Conservation (phyloP, 1,284 basidiomycete genomes). For the Irpex rosettiformis region DNA sequence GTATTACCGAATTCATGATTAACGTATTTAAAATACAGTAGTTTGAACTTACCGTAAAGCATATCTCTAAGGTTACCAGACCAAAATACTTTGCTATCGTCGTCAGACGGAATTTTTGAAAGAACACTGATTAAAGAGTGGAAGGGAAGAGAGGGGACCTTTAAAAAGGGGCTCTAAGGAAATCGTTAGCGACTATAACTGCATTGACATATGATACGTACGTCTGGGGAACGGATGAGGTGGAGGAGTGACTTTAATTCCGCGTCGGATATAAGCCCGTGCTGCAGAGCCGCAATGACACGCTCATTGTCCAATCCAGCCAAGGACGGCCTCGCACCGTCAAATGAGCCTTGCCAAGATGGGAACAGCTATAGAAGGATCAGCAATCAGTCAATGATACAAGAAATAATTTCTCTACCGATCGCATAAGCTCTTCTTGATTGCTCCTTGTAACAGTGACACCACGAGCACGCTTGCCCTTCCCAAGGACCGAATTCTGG, state of each 20-base stretch:
- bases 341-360: slow-evolving; percentile 73
- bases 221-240: slow-evolving; percentile 72
- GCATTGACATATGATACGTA: slow-evolving; percentile 32
- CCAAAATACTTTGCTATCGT: slow-evolving; percentile 72
- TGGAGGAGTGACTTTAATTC: slow-evolving; percentile 63
- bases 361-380: slow-evolving; percentile 57
- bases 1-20: not conserved
- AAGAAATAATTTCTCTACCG: slow-evolving; percentile 41
- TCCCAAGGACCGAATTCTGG: slow-evolving; percentile 65
- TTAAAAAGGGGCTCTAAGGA: slow-evolving; percentile 73
- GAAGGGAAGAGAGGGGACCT: slow-evolving; percentile 76
- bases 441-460: slow-evolving; percentile 76
- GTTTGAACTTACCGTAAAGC: slow-evolving; percentile 55
- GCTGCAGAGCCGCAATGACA: slow-evolving; percentile 52
- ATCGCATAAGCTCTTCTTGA: slow-evolving; percentile 75
- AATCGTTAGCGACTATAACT: slow-evolving; percentile 8
- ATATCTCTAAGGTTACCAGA: slow-evolving; percentile 53
- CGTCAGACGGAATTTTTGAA: slow-evolving; percentile 69
- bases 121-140: slow-evolving; percentile 68
- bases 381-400: not conserved
- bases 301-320: slow-evolving; percentile 53
- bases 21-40: slow-evolving; percentile 19
- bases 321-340: slow-evolving; percentile 61
- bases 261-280: slow-evolving; percentile 58
- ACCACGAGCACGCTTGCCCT: slow-evolving; percentile 69